A percentile compares a stretch with the other conserved stretches of the same genome.
phyloP scores from a whole-genome alignment of 1,139 yeast genomes.

The Yamadazyma dushanensis region DNA sequence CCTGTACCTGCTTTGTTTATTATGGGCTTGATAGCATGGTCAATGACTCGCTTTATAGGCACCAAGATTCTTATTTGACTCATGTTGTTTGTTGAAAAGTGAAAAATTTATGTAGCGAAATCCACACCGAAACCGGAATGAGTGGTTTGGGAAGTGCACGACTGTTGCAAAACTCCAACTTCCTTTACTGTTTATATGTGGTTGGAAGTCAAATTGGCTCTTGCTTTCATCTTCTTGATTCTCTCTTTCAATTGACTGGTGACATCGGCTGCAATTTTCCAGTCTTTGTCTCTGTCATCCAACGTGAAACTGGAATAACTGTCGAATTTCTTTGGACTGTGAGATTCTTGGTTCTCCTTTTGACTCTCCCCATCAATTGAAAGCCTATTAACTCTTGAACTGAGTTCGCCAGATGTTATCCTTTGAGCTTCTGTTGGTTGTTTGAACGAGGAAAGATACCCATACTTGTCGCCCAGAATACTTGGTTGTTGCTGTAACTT shows the following conservation, averaged over 20 bases:
- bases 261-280: slow-evolving; percentile 90
- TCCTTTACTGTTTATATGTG: slow-evolving; percentile 1
- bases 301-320: slow-evolving; percentile 10
- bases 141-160: background rate
- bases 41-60: slow-evolving; percentile 94
- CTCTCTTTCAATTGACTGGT: slow-evolving; percentile 83
- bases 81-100: slow-evolving; percentile 22
- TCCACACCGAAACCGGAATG: slow-evolving; percentile 11
- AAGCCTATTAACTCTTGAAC: slow-evolving; percentile 44
- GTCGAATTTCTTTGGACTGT: slow-evolving; percentile 1
- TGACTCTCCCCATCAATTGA: slow-evolving; percentile 39
- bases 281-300: slow-evolving; percentile 58
- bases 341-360: slow-evolving; percentile 18
- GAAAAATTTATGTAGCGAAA: background rate
- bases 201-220: slow-evolving; percentile 17
- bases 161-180: background rate
- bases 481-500: slow-evolving; percentile 23
- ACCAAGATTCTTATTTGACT: slow-evolving; percentile 75
- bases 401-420: slow-evolving; percentile 40
- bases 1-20: slow-evolving; percentile 86
- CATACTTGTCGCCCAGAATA: slow-evolving; percentile 4
- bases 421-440: slow-evolving; percentile 12
- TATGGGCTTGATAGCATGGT: slow-evolving; percentile 90
- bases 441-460: slow-evolving; percentile 8
- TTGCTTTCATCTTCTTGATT: slow-evolving; percentile 85